Evolutionary conservation across 2,329 filamentous ascomycete genomes (phyloP).

Genomic region (Exophiala lecanii-corni): DNA sequence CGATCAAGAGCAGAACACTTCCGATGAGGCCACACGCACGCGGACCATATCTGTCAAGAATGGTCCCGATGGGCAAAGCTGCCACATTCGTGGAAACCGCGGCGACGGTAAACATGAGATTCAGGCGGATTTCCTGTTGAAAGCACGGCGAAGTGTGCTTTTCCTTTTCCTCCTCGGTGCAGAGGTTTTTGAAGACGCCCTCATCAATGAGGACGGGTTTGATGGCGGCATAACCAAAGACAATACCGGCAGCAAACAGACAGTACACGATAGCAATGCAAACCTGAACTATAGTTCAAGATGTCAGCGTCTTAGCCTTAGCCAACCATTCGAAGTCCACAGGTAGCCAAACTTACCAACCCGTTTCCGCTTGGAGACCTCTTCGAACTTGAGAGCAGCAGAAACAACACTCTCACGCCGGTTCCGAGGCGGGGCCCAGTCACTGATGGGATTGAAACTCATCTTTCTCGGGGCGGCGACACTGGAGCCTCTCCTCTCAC

Average conservation of each 20-base stretch:
- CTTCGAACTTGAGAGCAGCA: constrained; percentile 27
- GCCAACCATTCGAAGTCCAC: too few relatives aligned
- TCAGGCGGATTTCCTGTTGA: constrained; percentile 60
- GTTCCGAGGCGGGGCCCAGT: constrained; percentile 34
- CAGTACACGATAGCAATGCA: constrained; percentile 65
- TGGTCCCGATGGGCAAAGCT: constrained; percentile 77
- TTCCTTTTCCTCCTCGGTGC: constrained; percentile 50
- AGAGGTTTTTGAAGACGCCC: constrained; percentile 65
- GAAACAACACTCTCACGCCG: constrained; percentile 25
- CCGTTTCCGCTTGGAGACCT: constrained; percentile 51
- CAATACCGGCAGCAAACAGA: constrained; percentile 70
- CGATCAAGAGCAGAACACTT: constrained; percentile 61
- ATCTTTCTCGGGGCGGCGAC: constrained; percentile 34
- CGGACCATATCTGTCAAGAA: constrained; percentile 78
- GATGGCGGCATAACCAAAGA: constrained; percentile 80
- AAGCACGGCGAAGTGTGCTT: constrained; percentile 51
- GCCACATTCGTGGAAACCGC: constrained; percentile 84
- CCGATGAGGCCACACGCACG: constrained; percentile 69
- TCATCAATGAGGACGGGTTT: constrained; percentile 74
- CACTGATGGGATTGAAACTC: constrained; percentile 41
- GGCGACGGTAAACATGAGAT: constrained; percentile 88
- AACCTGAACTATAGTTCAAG: constrained; percentile 60
- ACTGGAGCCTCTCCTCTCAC: constrained; percentile 29
- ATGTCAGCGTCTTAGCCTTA: too few relatives aligned
- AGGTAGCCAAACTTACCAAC: constrained; percentile 50